Base-by-base conservation (phyloP, 306 rosid species). In the Gastrolobium bilobum region DNA sequence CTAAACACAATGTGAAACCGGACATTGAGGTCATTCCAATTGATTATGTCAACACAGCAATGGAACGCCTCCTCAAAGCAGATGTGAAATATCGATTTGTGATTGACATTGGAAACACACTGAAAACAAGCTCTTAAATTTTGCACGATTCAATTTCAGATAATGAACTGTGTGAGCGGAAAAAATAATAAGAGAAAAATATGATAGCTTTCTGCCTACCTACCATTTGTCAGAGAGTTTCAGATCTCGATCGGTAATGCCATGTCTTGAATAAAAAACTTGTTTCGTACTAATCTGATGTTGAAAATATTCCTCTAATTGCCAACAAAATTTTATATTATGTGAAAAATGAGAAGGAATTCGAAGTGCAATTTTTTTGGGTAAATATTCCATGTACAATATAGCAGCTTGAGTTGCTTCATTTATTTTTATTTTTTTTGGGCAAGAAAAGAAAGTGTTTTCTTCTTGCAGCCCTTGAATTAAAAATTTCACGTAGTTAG, bases 1-100 rank as follows among this genome's bases (percentile, higher is more conserved):
- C 91, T 13, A 1, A 88, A 37, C 88, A 83, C 40, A 76, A 56
- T 20, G 75, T 88, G 11, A 79, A 53, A 48, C 77, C 86, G 0
- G 88, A 88, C 2, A 68, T 79, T 7, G 87, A 88, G 43, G 66
- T 86, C 43, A 60, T 88, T 57, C 73, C 86, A 14, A 71, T 89
- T 0, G 87, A 86, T 7, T 89, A 89, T 67, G 65, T 89, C 50
- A 86, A 88, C 73, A 76, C 82, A 0, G 90, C 88, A 3, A 26
- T 88, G 68, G 76, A 88, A 34, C 81, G 89, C 5, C 86, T 88
- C 7, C 20, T 3, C 8, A 86, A 86, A 46, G 62, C 42, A 9
- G 87, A 88, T 46, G 86, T 87, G 0, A 82, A 56, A 31, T 78
- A 78, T 33, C 20, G 81, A 77, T 77, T 77, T 54, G 81, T 77